Conservation (phyloP, 1,284 basidiomycete species). For the Malassezia restricta region DNA sequence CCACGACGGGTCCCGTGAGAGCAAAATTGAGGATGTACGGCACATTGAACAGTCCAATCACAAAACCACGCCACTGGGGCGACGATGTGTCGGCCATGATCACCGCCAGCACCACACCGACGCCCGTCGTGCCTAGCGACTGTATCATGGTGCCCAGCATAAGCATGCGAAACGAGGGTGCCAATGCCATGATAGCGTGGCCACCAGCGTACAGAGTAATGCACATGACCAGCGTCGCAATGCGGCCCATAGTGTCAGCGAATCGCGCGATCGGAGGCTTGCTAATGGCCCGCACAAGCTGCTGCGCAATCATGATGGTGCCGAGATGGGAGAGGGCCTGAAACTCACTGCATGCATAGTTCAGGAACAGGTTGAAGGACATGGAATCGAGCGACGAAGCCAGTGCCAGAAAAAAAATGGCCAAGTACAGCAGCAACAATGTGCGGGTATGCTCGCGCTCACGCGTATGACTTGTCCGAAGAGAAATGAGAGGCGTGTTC, state of each 20-base stretch:
- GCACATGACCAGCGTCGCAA: slow-evolving; percentile 55
- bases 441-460: slow-evolving; percentile 5
- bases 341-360: slow-evolving; percentile 42
- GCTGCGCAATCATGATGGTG: slow-evolving; percentile 41
- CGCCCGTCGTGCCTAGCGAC: slow-evolving; percentile 46
- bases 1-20: slow-evolving; percentile 57
- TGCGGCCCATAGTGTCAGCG: slow-evolving; percentile 56
- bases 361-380: slow-evolving; percentile 50
- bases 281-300: slow-evolving; percentile 53
- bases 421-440: slow-evolving; percentile 8
- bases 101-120: slow-evolving; percentile 49
- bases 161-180: slow-evolving; percentile 52
- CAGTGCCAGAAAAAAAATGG: slow-evolving; percentile 57
- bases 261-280: slow-evolving; percentile 72
- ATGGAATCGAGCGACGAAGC: slow-evolving; percentile 54
- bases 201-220: slow-evolving; percentile 49
- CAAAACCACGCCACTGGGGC: slow-evolving; percentile 63
- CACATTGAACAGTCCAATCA: slow-evolving; percentile 52
- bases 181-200: slow-evolving; percentile 60
- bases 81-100: slow-evolving; percentile 63
- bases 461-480: slow-evolving; percentile 1
- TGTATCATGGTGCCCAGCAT: slow-evolving; percentile 52
- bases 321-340: slow-evolving; percentile 47
- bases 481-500: slow-evolving; percentile 10
- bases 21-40: slow-evolving; percentile 58